These are phyloP conservation scores for Lophiostoma macrostomum DNA, from an alignment of 495 filamentous ascomycete species.

Conservation along the genomic window DNA sequence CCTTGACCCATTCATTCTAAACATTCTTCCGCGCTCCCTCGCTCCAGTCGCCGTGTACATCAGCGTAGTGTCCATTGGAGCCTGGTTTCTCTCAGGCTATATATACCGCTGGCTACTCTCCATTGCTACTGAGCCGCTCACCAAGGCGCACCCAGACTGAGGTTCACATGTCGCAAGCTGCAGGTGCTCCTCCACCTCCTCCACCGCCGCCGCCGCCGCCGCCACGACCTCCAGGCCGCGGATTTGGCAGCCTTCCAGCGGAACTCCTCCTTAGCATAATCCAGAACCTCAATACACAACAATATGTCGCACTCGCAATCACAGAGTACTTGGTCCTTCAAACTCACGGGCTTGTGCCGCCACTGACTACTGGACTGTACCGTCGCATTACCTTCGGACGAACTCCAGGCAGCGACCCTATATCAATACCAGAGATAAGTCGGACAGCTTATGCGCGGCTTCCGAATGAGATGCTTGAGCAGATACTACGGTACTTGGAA, in stretches of 20 bases:
- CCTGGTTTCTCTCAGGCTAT: constrained; percentile 40
- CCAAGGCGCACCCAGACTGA: constrained; percentile 38
- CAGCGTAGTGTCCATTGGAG: constrained; percentile 32
- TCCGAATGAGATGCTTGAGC: constrained; percentile 22
- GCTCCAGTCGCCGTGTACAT: constrained; percentile 42
- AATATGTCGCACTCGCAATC: constrained; percentile 42
- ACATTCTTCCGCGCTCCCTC: constrained; percentile 44
- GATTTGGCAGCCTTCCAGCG: constrained; percentile 38
- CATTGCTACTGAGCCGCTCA: constrained; percentile 5
- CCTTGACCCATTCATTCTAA: constrained; percentile 71
- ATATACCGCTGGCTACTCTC: constrained; percentile 37
- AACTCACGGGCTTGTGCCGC: constrained; percentile 30
- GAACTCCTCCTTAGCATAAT: constrained; percentile 46
- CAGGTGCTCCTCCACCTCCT: constrained; percentile 24
- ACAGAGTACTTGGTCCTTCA: constrained; percentile 42
- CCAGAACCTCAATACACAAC: constrained; percentile 37
- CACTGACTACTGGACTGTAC: constrained; percentile 13
- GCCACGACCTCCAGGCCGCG: constrained; percentile 16
- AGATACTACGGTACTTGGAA: constrained; percentile 19
- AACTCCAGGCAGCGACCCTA: background rate
- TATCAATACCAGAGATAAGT: too few relatives aligned
- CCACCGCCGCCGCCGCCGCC: constrained; percentile 14
- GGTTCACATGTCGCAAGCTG: constrained; percentile 9
- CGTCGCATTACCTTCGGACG: constrained; percentile 9
- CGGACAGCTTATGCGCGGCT: constrained; percentile 13